Evolutionary conservation across 495 filamentous ascomycete genomes (phyloP).

Genomic region (Durotheca rogersii): DNA sequence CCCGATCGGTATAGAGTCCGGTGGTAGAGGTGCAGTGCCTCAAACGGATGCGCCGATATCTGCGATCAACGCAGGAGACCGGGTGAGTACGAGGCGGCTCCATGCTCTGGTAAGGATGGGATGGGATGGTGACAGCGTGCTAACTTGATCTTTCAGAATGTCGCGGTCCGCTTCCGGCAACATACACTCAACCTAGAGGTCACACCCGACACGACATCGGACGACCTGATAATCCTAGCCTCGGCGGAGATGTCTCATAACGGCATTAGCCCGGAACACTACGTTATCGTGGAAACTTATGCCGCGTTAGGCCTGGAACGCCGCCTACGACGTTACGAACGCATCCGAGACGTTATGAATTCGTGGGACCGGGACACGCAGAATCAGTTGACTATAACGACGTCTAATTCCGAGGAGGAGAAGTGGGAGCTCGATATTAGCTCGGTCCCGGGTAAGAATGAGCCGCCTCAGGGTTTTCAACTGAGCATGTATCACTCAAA

Average conservation of each 20-base stretch:
- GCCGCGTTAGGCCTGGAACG: constrained; percentile 75
- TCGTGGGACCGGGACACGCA: constrained; percentile 82
- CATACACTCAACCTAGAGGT: constrained; percentile 63
- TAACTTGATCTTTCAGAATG: constrained; percentile 46
- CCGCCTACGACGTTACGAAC: constrained; percentile 82
- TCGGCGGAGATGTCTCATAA: constrained; percentile 53
- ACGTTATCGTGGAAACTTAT: constrained; percentile 76
- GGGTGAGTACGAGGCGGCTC: constrained; percentile 49
- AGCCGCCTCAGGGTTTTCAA: constrained; percentile 55
- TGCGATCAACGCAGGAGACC: constrained; percentile 78
- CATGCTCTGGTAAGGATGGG: no score
- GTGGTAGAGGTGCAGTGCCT: constrained; percentile 52
- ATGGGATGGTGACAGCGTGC: constrained; percentile 1
- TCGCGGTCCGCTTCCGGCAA: constrained; percentile 67
- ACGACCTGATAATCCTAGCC: constrained; percentile 67
- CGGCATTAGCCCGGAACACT: constrained; percentile 57
- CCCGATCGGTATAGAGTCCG: constrained; percentile 34
- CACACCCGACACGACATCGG: constrained; percentile 69
- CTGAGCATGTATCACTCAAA: constrained; percentile 79
- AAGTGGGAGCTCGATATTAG: constrained; percentile 48
- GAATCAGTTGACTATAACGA: constrained; percentile 62
- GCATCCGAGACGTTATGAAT: constrained; percentile 83
- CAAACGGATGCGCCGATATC: constrained; percentile 78
- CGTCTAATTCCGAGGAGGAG: constrained; percentile 37
- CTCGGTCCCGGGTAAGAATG: constrained; percentile 57